Conservation (phyloP, 306 rosid genomes). For the Macrotyloma uniflorum region DNA sequence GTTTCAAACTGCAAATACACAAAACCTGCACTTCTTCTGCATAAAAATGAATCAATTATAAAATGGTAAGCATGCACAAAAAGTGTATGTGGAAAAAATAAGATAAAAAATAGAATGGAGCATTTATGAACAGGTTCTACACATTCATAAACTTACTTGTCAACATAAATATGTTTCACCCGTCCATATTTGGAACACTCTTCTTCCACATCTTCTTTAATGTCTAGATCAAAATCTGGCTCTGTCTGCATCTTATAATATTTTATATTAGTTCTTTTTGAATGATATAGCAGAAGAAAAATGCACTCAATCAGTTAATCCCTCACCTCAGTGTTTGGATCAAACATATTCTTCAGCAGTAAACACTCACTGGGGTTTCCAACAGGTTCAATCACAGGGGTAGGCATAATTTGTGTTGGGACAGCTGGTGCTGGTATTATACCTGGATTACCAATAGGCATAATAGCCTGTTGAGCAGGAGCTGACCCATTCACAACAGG, state of each 20-base stretch:
- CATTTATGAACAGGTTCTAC: background rate
- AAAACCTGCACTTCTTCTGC: conserved; percentile 89
- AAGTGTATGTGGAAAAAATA: background rate
- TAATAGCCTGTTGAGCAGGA: conserved; percentile 53
- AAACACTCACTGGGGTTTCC: conserved; percentile 91
- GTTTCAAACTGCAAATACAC: conserved; percentile 85
- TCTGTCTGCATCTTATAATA: conserved; percentile 63
- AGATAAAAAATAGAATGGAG: background rate
- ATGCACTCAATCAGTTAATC: conserved; percentile 24
- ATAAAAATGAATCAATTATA: conserved; percentile 11
- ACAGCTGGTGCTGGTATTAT: conserved; percentile 56
- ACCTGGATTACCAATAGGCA: conserved; percentile 78
- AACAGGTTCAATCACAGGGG: conserved; percentile 62
- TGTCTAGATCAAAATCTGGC: conserved; percentile 89
- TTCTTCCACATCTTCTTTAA: conserved; percentile 93
- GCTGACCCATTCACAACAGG: conserved; percentile 73
- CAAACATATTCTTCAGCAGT: conserved; percentile 93
- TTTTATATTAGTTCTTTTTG: conserved; percentile 31
- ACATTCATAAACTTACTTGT: conserved; percentile 64
- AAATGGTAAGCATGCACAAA: background rate
- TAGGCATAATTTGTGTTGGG: conserved; percentile 55
- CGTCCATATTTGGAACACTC: conserved; percentile 93
- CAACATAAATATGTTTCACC: conserved; percentile 89
- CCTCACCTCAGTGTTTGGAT: conserved; percentile 89
- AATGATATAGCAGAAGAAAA: conserved; percentile 12